phyloP scores from a whole-genome alignment of 2,329 filamentous ascomycete genomes.

The Penicillium digitatum region DNA sequence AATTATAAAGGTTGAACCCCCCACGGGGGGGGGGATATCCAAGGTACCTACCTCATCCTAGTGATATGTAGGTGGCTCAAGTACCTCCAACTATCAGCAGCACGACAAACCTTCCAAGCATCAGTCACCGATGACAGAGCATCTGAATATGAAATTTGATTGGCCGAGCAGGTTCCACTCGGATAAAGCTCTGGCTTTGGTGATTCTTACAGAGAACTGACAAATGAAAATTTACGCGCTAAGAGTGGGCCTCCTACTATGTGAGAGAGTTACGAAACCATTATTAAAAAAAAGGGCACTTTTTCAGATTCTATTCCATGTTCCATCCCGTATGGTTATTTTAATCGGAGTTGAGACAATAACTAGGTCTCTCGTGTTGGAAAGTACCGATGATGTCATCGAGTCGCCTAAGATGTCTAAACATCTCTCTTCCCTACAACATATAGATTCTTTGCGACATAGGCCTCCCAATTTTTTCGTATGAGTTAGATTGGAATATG shows the following conservation, averaged over 20 bases:
- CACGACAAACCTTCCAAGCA: conserved; percentile 13
- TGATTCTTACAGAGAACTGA: conserved; percentile 35
- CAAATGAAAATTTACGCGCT: conserved; percentile 24
- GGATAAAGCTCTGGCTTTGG: conserved; percentile 18
- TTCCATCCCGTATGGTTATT: too few species aligned
- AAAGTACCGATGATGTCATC: conserved; percentile 1
- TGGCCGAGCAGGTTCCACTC: conserved; percentile 14
- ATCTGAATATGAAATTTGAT: background rate
- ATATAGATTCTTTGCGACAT: too few species aligned
- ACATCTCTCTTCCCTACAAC: too few species aligned
- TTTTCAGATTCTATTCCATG: background rate
- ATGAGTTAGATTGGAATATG: background rate
- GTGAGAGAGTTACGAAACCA: background rate
- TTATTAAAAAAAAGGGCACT: background rate
- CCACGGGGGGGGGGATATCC: background rate
- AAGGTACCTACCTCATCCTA: conserved; percentile 6
- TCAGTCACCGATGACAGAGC: conserved; percentile 31
- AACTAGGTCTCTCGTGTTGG: background rate
- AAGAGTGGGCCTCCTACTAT: background rate
- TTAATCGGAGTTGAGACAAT: too few species aligned
- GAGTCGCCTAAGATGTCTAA: background rate
- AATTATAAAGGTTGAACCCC: conserved; percentile 11
- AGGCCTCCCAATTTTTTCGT: background rate
- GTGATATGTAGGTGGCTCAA: background rate
- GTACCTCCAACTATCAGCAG: conserved; percentile 15